A percentile compares a stretch with the other conserved stretches of the same genome.
Conservation (phyloP, 2,329 filamentous ascomycete species). For the Fusarium sp. region DNA sequence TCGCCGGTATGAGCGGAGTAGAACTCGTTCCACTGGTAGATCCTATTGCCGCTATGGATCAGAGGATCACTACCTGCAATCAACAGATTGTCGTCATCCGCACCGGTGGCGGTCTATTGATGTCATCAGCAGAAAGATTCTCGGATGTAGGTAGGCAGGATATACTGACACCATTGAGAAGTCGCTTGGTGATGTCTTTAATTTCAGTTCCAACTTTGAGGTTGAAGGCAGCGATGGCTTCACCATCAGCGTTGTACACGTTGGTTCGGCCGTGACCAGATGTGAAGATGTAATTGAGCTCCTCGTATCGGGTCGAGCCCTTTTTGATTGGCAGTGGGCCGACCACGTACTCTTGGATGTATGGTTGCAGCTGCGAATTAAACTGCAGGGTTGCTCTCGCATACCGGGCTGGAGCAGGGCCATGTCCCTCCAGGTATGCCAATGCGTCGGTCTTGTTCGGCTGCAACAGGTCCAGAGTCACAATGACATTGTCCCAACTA, state of each 20-base stretch:
- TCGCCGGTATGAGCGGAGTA: slow-evolving; percentile 54
- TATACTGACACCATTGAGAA: slow-evolving; percentile 33
- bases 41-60: slow-evolving; percentile 59
- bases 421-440: slow-evolving; percentile 60
- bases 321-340: slow-evolving; percentile 52
- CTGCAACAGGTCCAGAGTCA: slow-evolving; percentile 55
- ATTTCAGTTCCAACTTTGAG: slow-evolving; percentile 17
- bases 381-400: slow-evolving; percentile 58
- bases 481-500: slow-evolving; percentile 40
- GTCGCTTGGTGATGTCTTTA: slow-evolving; percentile 28
- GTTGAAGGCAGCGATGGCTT: slow-evolving; percentile 33
- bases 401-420: slow-evolving; percentile 56
- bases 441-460: slow-evolving; percentile 67
- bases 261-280: slow-evolving; percentile 38
- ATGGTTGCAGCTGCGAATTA: slow-evolving; percentile 31
- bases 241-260: slow-evolving; percentile 43
- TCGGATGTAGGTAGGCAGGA: rapidly evolving
- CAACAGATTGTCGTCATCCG: slow-evolving; percentile 18
- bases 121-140: not conserved
- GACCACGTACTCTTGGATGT: slow-evolving; percentile 63
- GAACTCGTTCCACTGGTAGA: slow-evolving; percentile 65
- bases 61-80: slow-evolving; percentile 41
- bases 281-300: slow-evolving; percentile 61
- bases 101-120: slow-evolving; percentile 30
- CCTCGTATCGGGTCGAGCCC: slow-evolving; percentile 55